These are phyloP conservation scores for Hypoxylon sp. DNA, from an alignment of 2,329 filamentous ascomycete genomes.

Conservation along the genomic window DNA sequence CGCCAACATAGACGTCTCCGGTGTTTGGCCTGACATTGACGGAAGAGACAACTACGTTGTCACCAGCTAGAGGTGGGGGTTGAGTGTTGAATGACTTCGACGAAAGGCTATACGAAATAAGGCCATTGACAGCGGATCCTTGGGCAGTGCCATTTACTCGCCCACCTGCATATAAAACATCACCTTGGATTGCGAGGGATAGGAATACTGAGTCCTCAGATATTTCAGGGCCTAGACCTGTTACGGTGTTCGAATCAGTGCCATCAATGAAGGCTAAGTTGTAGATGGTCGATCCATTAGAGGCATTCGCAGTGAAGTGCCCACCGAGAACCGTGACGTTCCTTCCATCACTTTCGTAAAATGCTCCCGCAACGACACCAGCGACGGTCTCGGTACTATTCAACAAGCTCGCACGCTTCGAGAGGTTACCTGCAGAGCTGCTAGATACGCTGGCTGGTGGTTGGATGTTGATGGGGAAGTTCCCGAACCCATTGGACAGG, in stretches of 20 bases:
- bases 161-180: constrained; percentile 86
- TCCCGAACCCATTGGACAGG: constrained; percentile 69
- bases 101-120: constrained; percentile 84
- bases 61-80: constrained; percentile 81
- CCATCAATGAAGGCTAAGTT: constrained; percentile 89
- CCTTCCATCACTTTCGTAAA: constrained; percentile 77
- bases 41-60: constrained; percentile 79
- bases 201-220: constrained; percentile 81
- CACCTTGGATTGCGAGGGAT: constrained; percentile 76
- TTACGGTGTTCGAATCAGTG: constrained; percentile 74
- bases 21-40: constrained; percentile 81
- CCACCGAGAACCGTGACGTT: constrained; percentile 93
- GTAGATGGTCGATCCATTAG: constrained; percentile 78
- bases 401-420: constrained; percentile 64
- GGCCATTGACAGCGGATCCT: constrained; percentile 75
- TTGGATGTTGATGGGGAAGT: constrained; percentile 71
- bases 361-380: constrained; percentile 84
- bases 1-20: constrained; percentile 86
- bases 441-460: constrained; percentile 51
- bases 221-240: constrained; percentile 77
- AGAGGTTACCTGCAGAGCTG: constrained; percentile 56
- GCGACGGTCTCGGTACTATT: constrained; percentile 61
- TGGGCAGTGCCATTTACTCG: constrained; percentile 79
- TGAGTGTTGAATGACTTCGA: constrained; percentile 76
- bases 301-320: constrained; percentile 81